These are phyloP conservation scores for Begonia peltatifolia DNA, from an alignment of 306 rosid genomes.

Conservation along the genomic window DNA sequence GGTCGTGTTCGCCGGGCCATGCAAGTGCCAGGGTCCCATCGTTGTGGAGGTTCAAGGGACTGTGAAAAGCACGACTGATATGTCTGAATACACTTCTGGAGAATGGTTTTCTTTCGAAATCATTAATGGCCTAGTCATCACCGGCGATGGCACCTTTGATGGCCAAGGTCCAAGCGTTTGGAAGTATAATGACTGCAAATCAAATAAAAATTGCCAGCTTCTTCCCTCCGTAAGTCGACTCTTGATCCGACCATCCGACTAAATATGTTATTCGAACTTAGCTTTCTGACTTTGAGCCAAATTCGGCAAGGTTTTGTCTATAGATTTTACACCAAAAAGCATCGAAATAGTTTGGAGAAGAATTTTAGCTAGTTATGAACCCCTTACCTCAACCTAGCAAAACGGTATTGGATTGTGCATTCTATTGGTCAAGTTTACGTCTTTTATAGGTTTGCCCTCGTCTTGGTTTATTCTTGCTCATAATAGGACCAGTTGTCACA, in stretches of 20 bases:
- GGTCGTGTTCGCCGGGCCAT: conserved; percentile 51
- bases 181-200: conserved; percentile 18
- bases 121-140: conserved; percentile 24
- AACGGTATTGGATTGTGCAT: too few species aligned
- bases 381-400: too few species aligned
- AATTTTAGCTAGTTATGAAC: too few species aligned
- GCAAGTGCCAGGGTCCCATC: conserved; percentile 34
- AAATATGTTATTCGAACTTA: too few species aligned
- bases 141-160: conserved; percentile 47
- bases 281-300: too few species aligned
- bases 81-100: conserved; percentile 24
- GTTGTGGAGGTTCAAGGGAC: conserved; percentile 32
- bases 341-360: too few species aligned
- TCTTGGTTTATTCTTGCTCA: too few species aligned
- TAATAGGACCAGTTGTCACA: too few species aligned
- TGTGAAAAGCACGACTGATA: conserved; percentile 30
- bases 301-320: too few species aligned
- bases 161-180: conserved; percentile 48
- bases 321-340: too few species aligned
- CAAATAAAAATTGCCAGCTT: conserved; percentile 8
- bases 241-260: not conserved
- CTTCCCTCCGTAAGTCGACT: conserved; percentile 38
- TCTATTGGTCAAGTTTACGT: too few species aligned
- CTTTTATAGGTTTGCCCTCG: too few species aligned
- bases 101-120: conserved; percentile 45